Base-by-base conservation (phyloP, 2,329 filamentous ascomycete genomes). In the Zasmidium angulare region DNA sequence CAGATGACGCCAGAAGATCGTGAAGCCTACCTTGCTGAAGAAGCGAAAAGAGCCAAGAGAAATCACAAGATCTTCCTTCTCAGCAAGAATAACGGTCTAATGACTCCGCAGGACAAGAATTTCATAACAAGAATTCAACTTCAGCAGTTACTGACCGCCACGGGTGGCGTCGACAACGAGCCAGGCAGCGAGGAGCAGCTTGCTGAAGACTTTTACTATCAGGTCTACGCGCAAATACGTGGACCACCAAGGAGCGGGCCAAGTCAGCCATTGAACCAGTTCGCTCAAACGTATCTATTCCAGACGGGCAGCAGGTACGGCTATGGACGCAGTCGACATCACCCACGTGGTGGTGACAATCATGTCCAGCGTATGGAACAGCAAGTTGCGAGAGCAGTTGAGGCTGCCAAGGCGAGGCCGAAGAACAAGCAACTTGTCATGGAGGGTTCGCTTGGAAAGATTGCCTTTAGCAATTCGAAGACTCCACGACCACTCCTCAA, bases 301-400 rank as follows among this genome's bases (percentile, higher is more conserved):
- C 93, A 98, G 75, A 97, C 93, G 1, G 93, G 93, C 24, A 88
- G 92, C 22, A 87, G 93, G 20, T 86, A 92, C 65, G 89, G 89
- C 56, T 86, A 84, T 46, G 84, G 86, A 71, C 82, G 75, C 49
- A 72, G 71, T 43, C 79, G 92, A 63, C 86, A 92, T 64, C 87
- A 95, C 67, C 86, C 88, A 61, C 85, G 91, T 60, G 91, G 89
- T 47, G 92, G 91, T 19, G 95, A 99, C 74, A 99, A 97, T 73
- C 95, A 99, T 72, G 91, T 98, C 79, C 95, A 98, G 74, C 89
- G 95, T 56, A 99, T 99, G 95, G 93, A 99, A 76, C 95, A 99
- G 76, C 95, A 99, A 76, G 96, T 99, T 12, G 93, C 97, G 74
- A 88, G 95, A 58, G 95, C 95, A 22, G 95, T 99, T 0, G 95